Conservation (phyloP, 2,329 filamentous ascomycete genomes). For the Sarocladium oryzae region DNA sequence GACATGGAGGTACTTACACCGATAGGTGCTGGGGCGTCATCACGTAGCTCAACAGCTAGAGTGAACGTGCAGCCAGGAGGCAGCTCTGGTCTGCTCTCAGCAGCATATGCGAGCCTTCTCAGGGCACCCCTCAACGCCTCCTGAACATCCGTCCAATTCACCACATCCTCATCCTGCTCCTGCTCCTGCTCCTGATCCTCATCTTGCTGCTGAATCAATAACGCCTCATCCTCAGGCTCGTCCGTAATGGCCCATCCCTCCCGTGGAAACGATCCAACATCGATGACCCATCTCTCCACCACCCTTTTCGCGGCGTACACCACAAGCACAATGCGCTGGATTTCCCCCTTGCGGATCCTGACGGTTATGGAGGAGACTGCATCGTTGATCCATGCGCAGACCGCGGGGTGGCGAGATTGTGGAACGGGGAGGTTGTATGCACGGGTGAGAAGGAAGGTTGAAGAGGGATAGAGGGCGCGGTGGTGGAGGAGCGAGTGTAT, state of each 20-base stretch:
- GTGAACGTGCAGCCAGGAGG: constrained; percentile 67
- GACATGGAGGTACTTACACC: constrained; percentile 36
- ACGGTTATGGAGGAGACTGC: constrained; percentile 65
- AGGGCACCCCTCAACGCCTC: constrained; percentile 67
- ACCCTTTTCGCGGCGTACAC: constrained; percentile 37
- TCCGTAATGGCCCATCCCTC: constrained; percentile 21
- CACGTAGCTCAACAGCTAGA: constrained; percentile 65
- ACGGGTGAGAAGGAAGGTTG: constrained; percentile 71
- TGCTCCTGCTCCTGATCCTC: constrained; percentile 14
- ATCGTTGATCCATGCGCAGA: constrained; percentile 80
- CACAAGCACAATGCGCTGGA: constrained; percentile 41
- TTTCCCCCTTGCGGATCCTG: constrained; percentile 57
- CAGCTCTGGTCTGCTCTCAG: constrained; percentile 48
- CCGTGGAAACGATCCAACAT: constrained; percentile 44
- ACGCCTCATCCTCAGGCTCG: constrained; percentile 17
- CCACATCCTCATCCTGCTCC: constrained; percentile 15
- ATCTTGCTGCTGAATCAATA: constrained; percentile 10
- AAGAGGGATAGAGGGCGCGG: constrained; percentile 68
- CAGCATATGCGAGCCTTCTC: constrained; percentile 53
- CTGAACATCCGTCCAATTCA: constrained; percentile 57
- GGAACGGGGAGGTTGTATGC: constrained; percentile 81
- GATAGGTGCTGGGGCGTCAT: constrained; percentile 52
- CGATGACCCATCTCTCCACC: constrained; percentile 58
- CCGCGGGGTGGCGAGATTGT: constrained; percentile 77
- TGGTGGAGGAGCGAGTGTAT: constrained; percentile 81